phyloP scores from a whole-genome alignment of 2,329 filamentous ascomycete genomes.

The Exophiala mesophila region DNA sequence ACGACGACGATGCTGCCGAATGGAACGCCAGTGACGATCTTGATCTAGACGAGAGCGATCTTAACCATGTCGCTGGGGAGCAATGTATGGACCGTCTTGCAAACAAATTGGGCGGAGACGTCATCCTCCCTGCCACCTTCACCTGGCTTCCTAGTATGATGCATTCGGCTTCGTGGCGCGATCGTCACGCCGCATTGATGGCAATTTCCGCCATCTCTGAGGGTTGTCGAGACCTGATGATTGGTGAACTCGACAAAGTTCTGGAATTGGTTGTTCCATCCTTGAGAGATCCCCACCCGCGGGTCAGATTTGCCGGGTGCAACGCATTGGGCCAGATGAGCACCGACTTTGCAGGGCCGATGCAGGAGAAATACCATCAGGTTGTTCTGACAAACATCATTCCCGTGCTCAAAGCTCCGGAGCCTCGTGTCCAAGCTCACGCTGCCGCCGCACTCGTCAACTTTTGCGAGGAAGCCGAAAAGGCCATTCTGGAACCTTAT shows the following conservation, averaged over 20 bases:
- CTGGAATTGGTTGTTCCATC: slow-evolving; percentile 91
- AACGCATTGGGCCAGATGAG: slow-evolving; percentile 99
- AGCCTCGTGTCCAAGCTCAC: slow-evolving; percentile 92
- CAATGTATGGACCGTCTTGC: slow-evolving; percentile 97
- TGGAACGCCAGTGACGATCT: slow-evolving; percentile 94
- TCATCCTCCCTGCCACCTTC: slow-evolving; percentile 90
- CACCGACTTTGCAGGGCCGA: slow-evolving; percentile 94
- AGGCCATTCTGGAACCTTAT: slow-evolving; percentile 84
- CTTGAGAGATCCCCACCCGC: slow-evolving; percentile 81
- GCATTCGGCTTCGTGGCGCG: slow-evolving; percentile 88
- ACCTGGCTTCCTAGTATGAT: slow-evolving; percentile 98
- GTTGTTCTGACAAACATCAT: slow-evolving; percentile 85
- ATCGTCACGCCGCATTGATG: slow-evolving; percentile 95
- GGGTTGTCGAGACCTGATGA: slow-evolving; percentile 92
- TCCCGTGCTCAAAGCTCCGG: slow-evolving; percentile 80
- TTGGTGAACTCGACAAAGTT: slow-evolving; percentile 88
- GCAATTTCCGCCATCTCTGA: slow-evolving; percentile 98
- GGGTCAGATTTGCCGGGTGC: slow-evolving; percentile 94
- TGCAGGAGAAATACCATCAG: slow-evolving; percentile 94
- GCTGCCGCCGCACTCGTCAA: slow-evolving; percentile 97
- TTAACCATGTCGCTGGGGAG: slow-evolving; percentile 95
- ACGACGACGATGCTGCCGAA: slow-evolving; percentile 90
- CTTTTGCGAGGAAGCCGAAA: slow-evolving; percentile 98
- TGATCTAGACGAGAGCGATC: slow-evolving; percentile 91
- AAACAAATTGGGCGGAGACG: slow-evolving; percentile 92